Evolutionary conservation across 768 basidiomycete species (phyloP).

Genomic region (Infundibulicybe gibba): DNA sequence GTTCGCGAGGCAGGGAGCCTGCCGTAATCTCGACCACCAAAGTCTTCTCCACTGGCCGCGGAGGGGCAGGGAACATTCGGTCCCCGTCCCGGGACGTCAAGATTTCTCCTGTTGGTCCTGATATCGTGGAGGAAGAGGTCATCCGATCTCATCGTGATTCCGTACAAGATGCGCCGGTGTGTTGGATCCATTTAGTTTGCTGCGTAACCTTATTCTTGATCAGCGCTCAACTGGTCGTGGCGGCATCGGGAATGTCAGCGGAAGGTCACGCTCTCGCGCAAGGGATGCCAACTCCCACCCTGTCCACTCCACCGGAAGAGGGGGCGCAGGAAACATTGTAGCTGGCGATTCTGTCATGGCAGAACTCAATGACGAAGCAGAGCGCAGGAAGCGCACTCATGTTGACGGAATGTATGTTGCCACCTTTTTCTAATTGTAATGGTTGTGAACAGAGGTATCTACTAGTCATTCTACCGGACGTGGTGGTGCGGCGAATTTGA

Average conservation of each 20-base stretch:
- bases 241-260: conserved; percentile 58
- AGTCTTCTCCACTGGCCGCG: conserved; percentile 64
- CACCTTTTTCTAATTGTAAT: not conserved
- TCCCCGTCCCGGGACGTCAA: conserved; percentile 61
- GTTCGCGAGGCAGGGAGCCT: conserved; percentile 61
- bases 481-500: conserved; percentile 65
- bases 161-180: conserved; percentile 29
- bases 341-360: conserved; percentile 19
- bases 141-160: conserved; percentile 29
- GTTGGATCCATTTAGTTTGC: conserved; percentile 9
- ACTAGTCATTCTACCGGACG: conserved; percentile 66
- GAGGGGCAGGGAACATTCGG: conserved; percentile 83
- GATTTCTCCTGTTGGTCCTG: conserved; percentile 17
- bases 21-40: conserved; percentile 29
- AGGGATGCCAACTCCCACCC: conserved; percentile 6
- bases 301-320: conserved; percentile 54
- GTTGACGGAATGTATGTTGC: conserved; percentile 37
- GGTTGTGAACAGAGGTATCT: not conserved
- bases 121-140: conserved; percentile 26
- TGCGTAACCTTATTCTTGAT: conserved; percentile 1
- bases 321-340: conserved; percentile 59
- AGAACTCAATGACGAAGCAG: conserved; percentile 20
- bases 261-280: conserved; percentile 52
- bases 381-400: conserved; percentile 18
- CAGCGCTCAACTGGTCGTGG: conserved; percentile 64